Percentiles rank a stretch among this genome's conserved stretches.
Evolutionary conservation across 805 yeast genomes (phyloP).

Genomic region (Ogataea degrootiae): DNA sequence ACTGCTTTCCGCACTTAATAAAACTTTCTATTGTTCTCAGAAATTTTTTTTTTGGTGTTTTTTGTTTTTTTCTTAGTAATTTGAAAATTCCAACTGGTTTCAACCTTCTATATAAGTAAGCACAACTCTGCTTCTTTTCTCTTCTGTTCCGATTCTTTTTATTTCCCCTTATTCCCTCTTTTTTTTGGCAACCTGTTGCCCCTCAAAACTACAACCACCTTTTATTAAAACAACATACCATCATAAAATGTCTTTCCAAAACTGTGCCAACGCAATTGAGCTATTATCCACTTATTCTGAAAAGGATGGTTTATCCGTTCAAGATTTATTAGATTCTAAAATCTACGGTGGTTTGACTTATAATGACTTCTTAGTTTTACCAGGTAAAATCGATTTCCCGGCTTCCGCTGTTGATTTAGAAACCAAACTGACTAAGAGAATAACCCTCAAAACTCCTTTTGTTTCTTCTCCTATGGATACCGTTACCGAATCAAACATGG

Average conservation of each 20-base stretch:
- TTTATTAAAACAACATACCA: background rate
- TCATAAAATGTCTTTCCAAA: slow-evolving; percentile 21
- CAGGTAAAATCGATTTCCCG: slow-evolving; percentile 91
- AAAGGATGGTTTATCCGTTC: slow-evolving; percentile 83
- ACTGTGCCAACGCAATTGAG: slow-evolving; percentile 59
- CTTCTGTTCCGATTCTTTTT: background rate
- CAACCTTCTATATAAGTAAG: background rate
- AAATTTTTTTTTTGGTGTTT: too few relatives aligned
- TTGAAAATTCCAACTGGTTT: too few relatives aligned
- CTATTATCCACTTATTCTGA: slow-evolving; percentile 58
- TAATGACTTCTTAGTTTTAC: slow-evolving; percentile 91
- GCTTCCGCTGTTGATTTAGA: slow-evolving; percentile 74
- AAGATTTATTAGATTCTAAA: slow-evolving; percentile 83
- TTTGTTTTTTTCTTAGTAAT: too few relatives aligned
- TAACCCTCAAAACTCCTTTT: slow-evolving; percentile 87
- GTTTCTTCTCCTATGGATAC: slow-evolving; percentile 99
- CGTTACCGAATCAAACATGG: slow-evolving; percentile 96
- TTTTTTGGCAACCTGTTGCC: slow-evolving; percentile 26
- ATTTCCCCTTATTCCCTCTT: background rate
- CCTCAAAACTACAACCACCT: slow-evolving; percentile 1
- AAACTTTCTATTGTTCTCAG: too few relatives aligned
- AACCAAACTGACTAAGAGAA: slow-evolving; percentile 84
- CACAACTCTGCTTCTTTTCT: background rate
- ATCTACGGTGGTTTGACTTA: slow-evolving; percentile 94
- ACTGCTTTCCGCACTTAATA: too few relatives aligned